Evolutionary conservation across 345 rosid genomes (phyloP).

Genomic region (Pugionium dolabratum): DNA sequence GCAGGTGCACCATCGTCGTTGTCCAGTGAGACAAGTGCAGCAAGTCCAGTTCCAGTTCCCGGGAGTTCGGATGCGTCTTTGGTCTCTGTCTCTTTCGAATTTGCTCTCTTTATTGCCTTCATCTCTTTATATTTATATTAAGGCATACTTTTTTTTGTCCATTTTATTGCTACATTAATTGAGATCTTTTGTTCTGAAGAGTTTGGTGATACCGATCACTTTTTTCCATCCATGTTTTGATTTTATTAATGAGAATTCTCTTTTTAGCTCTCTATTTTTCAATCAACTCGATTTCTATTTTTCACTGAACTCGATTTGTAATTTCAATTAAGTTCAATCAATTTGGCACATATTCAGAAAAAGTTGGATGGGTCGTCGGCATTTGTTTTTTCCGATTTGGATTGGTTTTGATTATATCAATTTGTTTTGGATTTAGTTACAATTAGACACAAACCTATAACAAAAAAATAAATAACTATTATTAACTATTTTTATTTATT

Average conservation of each 20-base stretch:
- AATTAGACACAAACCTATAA: too few relatives aligned
- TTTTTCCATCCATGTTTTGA: conserved; percentile 3
- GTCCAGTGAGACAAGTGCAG: conserved; percentile 7
- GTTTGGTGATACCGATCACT: conserved; percentile 3
- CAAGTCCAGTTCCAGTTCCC: conserved; percentile 23
- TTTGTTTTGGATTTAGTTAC: too few relatives aligned
- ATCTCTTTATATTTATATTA: conserved; percentile 24
- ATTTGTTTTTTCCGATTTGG: too few relatives aligned
- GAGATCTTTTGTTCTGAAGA: conserved; percentile 5
- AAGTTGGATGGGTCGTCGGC: too few relatives aligned
- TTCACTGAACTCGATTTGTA: too few relatives aligned
- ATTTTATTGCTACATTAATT: not conserved
- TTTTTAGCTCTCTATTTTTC: not conserved
- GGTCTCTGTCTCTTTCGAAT: conserved; percentile 12
- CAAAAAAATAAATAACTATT: too few relatives aligned
- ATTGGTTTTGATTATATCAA: too few relatives aligned
- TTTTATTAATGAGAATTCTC: conserved; percentile 6
- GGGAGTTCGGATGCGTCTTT: conserved; percentile 29
- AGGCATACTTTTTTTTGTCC: conserved; percentile 5
- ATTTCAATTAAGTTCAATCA: too few relatives aligned
- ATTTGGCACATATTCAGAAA: too few relatives aligned
- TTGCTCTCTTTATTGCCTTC: conserved; percentile 18
- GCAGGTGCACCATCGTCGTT: conserved; percentile 25
- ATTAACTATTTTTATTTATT: too few relatives aligned
- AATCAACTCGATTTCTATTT: too few relatives aligned